Evolutionary conservation across 2,329 filamentous ascomycete genomes (phyloP), one percentile per base, ranked within the genome.

Genomic region (Ilyonectria mors-panacis): DNA sequence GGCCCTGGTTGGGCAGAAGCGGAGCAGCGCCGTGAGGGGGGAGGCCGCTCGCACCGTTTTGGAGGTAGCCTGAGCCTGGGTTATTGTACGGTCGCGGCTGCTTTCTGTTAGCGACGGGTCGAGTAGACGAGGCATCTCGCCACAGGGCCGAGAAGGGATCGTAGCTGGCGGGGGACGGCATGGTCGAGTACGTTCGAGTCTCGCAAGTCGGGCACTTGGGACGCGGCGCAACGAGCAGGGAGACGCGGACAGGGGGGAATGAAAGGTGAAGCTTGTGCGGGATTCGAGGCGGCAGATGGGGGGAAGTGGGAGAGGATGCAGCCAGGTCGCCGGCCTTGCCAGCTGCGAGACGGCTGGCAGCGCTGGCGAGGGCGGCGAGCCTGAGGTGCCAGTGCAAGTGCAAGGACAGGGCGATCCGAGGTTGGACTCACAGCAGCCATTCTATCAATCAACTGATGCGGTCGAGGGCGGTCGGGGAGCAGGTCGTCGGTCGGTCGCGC

Each of bases 1-100:
- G 88, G 67, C 90, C 90, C 78, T 92, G 89, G 80, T 92, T 92
- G 63, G 90, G 90, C 66, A 92, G 84, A 62, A 92, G 87, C 71
- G 90, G 90, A 48, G 88, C 86, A 72, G 89, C 89, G 77, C 89
- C 89, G 45, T 88, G 84, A 70, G 86, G 87, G 66, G 85, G 81
- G 50, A 88, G 79, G 69, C 84, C 81, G 64, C 82, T 81, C 71
- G 85, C 87, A 78, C 89, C 90, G 82, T 92, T 92, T 75, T 89
- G 87, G 78, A 91, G 82, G 81, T 90, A 91, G 81, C 85, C 86
- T 74, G 82, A 90, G 80, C 85, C 86, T 73, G 81, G 80, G 78
- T 84, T 85, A 79, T 83, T 86, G 81, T 83, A 84, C 71, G 80
- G 76, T 78, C 82, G 82, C 71, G 80, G 77, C 83, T 85, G 76